Evolutionary conservation across 1,284 basidiomycete genomes (phyloP), one percentile per base, ranked within the genome.

Genomic region (Mycosarcoma maydis): DNA sequence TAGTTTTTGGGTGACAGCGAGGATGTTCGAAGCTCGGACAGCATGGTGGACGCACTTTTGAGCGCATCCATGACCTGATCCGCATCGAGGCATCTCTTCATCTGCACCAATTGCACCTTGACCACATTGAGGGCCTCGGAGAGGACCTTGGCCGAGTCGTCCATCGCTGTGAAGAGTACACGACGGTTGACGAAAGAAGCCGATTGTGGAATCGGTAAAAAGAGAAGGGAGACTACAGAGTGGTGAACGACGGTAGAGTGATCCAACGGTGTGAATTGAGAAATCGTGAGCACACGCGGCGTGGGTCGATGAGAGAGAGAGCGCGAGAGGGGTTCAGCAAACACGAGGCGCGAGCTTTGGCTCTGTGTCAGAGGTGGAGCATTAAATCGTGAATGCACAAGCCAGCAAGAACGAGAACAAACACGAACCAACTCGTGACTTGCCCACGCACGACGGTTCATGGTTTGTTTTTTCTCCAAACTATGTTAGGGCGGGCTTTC

Each of bases 1-100:
- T 81, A 81, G 51, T 77, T 78, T 36, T 80, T 80, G 9, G 80
- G 80, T 17, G 76, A 67, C 1, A 81, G 62, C 1, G 72, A 64
- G 8, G 78, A 80, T 14, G 80, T 74, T 22, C 80, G 64, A 23
- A 81, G 67, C 61, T 81, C 80, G 29, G 62, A 67, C 10, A 80
- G 64, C 80, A 81, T 80, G 26, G 78, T 80, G 11, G 77, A 77
- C 11, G 77, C 78, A 38, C 76, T 64, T 48, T 81, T 81, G 52
- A 81, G 73, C 14, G 78, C 80, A 50, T 81, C 80, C 80, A 81
- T 81, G 23, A 81, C 75, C 34, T 76, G 74, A 54, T 81, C 78
- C 5, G 72, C 62, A 43, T 81, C 80, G 22, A 78, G 66, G 40
- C 74, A 79, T 42, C 78, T 59, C 57, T 80, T 78, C 72, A 81